These are phyloP conservation scores for Blastobotrys capitulatus DNA, from an alignment of 1,139 yeast genomes.

Conservation along the genomic window DNA sequence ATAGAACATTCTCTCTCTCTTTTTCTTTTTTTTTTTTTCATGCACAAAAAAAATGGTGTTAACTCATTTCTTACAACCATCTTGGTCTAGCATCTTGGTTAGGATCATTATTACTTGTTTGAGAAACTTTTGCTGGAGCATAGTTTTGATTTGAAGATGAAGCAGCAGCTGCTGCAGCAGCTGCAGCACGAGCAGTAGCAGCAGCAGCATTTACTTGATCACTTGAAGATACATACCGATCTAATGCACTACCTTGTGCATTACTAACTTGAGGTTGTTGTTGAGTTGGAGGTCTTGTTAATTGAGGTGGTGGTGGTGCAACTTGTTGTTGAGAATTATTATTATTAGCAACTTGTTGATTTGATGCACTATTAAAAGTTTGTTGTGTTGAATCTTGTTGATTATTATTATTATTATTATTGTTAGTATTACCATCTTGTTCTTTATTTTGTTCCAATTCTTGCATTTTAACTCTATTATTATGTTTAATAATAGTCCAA, in stretches of 20 bases:
- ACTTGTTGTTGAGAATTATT: no score
- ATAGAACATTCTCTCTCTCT: no score
- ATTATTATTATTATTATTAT: no score
- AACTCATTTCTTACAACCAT: slow-evolving; percentile 14
- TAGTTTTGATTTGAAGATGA: background rate
- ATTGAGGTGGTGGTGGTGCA: no score
- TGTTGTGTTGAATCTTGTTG: background rate
- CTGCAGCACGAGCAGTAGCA: background rate
- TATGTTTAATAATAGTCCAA: slow-evolving; percentile 89
- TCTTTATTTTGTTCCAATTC: slow-evolving; percentile 3
- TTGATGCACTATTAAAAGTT: background rate
- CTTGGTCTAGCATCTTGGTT: background rate
- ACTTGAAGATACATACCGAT: background rate
- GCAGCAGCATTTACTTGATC: background rate
- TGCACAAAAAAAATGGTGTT: no score
- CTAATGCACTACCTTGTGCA: background rate
- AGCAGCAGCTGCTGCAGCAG: slow-evolving; percentile 10
- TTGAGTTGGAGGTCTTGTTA: background rate
- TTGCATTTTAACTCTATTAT: slow-evolving; percentile 25
- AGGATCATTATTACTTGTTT: background rate
- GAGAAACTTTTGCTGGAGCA: slow-evolving; percentile 9
- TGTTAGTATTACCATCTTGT: background rate
- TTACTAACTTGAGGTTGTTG: background rate
- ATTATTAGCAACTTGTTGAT: no score
- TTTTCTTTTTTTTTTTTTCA: no score